Percentiles rank a stretch among this genome's conserved stretches.
These are phyloP conservation scores for Ustilago xerochloae DNA, from an alignment of 1,284 basidiomycete genomes.

Conservation along the genomic window DNA sequence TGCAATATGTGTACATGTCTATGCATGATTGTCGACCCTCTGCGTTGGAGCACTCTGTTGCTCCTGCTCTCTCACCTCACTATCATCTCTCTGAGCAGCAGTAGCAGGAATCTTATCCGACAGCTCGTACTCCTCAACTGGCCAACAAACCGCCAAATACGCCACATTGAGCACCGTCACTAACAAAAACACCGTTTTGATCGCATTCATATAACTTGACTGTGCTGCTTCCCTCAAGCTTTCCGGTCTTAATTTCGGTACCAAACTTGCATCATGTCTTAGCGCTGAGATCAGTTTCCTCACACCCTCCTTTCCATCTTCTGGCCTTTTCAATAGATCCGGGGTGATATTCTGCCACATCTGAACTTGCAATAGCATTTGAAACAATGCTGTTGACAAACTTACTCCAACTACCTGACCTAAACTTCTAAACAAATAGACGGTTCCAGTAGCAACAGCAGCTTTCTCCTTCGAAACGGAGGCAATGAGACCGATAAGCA, in stretches of 20 bases:
- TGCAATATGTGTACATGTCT: neutral
- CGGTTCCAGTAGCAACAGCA: slow-evolving; percentile 84
- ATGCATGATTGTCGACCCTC: slow-evolving; percentile 3
- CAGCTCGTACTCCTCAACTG: slow-evolving; percentile 34
- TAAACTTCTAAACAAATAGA: slow-evolving; percentile 77
- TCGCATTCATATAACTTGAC: slow-evolving; percentile 81
- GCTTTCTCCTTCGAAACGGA: slow-evolving; percentile 69
- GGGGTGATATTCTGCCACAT: slow-evolving; percentile 75
- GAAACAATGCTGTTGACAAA: slow-evolving; percentile 81
- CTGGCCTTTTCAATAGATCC: slow-evolving; percentile 72
- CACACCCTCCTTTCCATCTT: slow-evolving; percentile 12
- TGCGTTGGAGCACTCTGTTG: neutral
- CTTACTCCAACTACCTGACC: slow-evolving; percentile 86
- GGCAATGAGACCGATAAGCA: slow-evolving; percentile 73
- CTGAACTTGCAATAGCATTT: slow-evolving; percentile 75
- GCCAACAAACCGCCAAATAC: slow-evolving; percentile 37
- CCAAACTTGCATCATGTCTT: slow-evolving; percentile 81
- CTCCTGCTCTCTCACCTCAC: neutral
- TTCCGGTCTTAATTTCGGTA: slow-evolving; percentile 76
- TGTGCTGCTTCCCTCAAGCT: slow-evolving; percentile 77
- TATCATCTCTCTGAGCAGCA: neutral
- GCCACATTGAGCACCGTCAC: slow-evolving; percentile 76
- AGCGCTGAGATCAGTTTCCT: slow-evolving; percentile 77
- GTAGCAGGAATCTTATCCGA: slow-evolving; percentile 31
- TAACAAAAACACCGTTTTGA: slow-evolving; percentile 85